Percentiles rank a stretch among this genome's conserved stretches.
phyloP scores from a whole-genome alignment of 495 filamentous ascomycete species.

The Polyplosphaeria fusca region DNA sequence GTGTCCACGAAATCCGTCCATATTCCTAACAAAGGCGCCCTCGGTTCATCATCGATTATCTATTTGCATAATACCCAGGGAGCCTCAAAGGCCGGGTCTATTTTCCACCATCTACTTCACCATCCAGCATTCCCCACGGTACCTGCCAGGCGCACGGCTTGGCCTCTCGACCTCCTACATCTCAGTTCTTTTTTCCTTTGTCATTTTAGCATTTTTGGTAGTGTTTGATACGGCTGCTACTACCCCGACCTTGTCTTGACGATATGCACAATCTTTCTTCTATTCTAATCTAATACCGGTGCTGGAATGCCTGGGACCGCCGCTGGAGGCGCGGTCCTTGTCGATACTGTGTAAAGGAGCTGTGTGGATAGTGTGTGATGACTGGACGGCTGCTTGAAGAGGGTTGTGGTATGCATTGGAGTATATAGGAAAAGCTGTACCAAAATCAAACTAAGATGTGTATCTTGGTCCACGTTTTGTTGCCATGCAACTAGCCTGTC shows the following conservation, averaged over 20 bases:
- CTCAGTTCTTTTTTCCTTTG: conserved; percentile 3
- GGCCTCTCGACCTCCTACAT: not conserved
- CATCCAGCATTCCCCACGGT: not conserved
- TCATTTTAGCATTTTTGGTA: conserved; percentile 1
- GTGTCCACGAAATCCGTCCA: conserved; percentile 21
- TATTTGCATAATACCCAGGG: conserved; percentile 25
- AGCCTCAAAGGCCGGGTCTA: conserved; percentile 5
- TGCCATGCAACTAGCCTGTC: too few relatives aligned
- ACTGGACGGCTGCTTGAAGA: too few relatives aligned
- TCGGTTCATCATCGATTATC: conserved; percentile 2
- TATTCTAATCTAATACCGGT: conserved; percentile 30
- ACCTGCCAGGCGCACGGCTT: conserved; percentile 1
- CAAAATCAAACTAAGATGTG: too few relatives aligned
- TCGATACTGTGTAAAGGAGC: too few relatives aligned
- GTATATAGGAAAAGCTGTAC: too few relatives aligned
- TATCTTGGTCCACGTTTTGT: too few relatives aligned
- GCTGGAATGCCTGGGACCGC: conserved; percentile 17
- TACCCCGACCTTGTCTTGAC: conserved; percentile 8
- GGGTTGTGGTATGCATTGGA: too few relatives aligned
- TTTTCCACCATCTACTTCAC: not conserved
- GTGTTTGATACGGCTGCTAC: conserved; percentile 17
- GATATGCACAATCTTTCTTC: conserved; percentile 12
- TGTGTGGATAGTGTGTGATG: too few relatives aligned
- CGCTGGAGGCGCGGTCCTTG: too few relatives aligned
- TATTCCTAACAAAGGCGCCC: conserved; percentile 19